Percentiles rank a stretch among this genome's conserved stretches.
Conservation (phyloP, 1,284 basidiomycete genomes). For the Apiotrichum siamense region DNA sequence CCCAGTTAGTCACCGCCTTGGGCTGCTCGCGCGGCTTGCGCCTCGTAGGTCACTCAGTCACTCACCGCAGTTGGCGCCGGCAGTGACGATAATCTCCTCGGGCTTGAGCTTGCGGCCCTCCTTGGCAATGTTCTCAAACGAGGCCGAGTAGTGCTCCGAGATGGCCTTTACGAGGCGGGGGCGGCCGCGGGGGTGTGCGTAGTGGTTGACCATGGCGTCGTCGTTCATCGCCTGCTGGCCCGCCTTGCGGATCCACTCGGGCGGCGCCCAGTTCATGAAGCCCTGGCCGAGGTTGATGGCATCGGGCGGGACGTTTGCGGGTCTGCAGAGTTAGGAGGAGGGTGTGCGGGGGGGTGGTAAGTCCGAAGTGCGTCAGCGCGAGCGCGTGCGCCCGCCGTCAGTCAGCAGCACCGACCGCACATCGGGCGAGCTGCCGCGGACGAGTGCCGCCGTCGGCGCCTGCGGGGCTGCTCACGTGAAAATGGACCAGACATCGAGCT, state of each 20-base stretch:
- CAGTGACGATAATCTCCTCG: slow-evolving; percentile 90
- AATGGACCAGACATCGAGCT: slow-evolving; percentile 84
- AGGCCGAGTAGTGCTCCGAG: slow-evolving; percentile 64
- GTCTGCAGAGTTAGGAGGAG: slow-evolving; percentile 51
- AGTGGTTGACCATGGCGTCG: slow-evolving; percentile 69
- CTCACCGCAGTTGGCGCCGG: slow-evolving; percentile 89
- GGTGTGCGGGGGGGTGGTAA: neutral
- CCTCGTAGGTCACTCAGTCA: too few species aligned
- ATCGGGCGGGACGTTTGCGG: slow-evolving; percentile 72
- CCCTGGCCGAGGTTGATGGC: slow-evolving; percentile 90
- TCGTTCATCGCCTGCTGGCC: slow-evolving; percentile 64
- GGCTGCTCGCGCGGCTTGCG: neutral
- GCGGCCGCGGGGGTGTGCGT: slow-evolving; percentile 83
- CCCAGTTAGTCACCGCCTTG: neutral
- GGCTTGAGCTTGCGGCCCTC: slow-evolving; percentile 64
- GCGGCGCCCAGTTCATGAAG: slow-evolving; percentile 80
- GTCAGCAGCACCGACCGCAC: too few species aligned
- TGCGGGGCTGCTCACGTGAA: slow-evolving; percentile 59
- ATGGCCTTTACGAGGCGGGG: slow-evolving; percentile 79
- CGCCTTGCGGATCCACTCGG: slow-evolving; percentile 71
- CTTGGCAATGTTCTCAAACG: slow-evolving; percentile 53
- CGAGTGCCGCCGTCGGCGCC: too few species aligned
- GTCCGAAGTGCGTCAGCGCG: neutral
- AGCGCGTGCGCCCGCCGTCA: too few species aligned
- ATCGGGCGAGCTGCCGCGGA: too few species aligned